Evolutionary conservation across 768 basidiomycete species (phyloP), one percentile per base, ranked within the genome.

Genomic region (Hydnum rufescens): DNA sequence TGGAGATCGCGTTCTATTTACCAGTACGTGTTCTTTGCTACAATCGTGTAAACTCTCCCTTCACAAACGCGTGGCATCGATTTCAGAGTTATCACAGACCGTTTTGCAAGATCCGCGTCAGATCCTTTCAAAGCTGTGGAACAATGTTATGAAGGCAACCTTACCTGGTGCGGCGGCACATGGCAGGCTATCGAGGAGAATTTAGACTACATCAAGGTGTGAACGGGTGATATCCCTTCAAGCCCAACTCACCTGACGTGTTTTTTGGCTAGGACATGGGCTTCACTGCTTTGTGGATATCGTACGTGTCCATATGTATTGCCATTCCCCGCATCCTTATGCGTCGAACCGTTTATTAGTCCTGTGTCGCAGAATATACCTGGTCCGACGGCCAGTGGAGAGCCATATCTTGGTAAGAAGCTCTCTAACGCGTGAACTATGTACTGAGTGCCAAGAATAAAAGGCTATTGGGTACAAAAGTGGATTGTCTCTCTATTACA

Each of bases 101-200:
- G 85, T 39, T 89, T 75, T 61, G 82, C 84, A 18, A 70, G 83
- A 6, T 74, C 78, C 5, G 60, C 67, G 0, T 73, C 73, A n/a
- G 66, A 74, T 1, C 66, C 72, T 60, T 63, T 65, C 31, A 71
- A 65, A 63, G 32, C 65, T 54, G 60, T 68, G 49, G 19, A 39
- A 8, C 34, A 43, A 63, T 86, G 83, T 61, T 69, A 80, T 58
- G 71, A 75, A 3, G 67, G 63, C 26, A 61, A 69, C 22, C 80
- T 76, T 60, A 80, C 78, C 0, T 85, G 76, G 70, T 89, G 85
- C 55, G 86, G 86, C n/a, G 84, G 86, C 3, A 84, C 78, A n/a
- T 88, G 83, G 82, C 48, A 54, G 44, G 75, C 75, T 5, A 74
- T 88, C 57, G 74, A 69, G 53, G 68, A 75, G 57, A 80, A 85